Conservation (phyloP, 2,329 filamentous ascomycete genomes). For the Cytospora paraplurivora region DNA sequence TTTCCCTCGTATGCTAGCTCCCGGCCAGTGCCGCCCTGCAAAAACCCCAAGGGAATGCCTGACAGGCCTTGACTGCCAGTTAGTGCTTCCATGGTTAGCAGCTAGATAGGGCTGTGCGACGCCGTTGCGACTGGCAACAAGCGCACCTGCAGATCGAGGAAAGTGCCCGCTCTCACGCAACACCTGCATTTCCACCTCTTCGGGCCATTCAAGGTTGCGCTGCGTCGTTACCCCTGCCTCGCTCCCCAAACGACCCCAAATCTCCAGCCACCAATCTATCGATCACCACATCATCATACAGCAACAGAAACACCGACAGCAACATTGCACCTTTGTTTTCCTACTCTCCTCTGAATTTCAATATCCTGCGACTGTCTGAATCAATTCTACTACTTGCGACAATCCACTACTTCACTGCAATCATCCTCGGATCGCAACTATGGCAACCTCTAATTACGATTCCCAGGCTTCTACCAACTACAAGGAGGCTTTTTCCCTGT, state of each 20-base stretch:
- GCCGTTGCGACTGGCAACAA: constrained; percentile 17
- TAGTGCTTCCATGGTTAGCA: neutral
- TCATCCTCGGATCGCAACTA: neutral
- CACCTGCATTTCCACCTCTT: neutral
- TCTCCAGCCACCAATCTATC: constrained; percentile 22
- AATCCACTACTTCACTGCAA: neutral
- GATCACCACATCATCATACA: neutral
- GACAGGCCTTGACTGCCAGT: neutral
- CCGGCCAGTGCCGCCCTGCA: too few species aligned
- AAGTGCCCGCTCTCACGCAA: neutral
- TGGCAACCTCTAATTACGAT: constrained; percentile 49
- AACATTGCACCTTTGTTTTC: neutral
- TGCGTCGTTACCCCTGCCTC: neutral
- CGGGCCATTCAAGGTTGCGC: constrained; percentile 2
- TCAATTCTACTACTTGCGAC: neutral
- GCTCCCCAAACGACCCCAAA: constrained; percentile 21
- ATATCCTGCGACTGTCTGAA: constrained; percentile 4
- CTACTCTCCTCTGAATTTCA: neutral
- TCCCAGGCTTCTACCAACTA: constrained; percentile 87
- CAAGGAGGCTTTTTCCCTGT: constrained; percentile 99
- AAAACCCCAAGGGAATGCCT: too few species aligned
- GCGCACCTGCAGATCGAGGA: constrained; percentile 4
- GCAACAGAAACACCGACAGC: neutral
- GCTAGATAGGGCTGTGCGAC: constrained; percentile 15
- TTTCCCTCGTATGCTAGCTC: constrained; percentile 3